A percentile compares a stretch with the other conserved stretches of the same genome.
phyloP scores from a whole-genome alignment of 2,329 filamentous ascomycete genomes.

The Plenodomus tracheiphilus region DNA sequence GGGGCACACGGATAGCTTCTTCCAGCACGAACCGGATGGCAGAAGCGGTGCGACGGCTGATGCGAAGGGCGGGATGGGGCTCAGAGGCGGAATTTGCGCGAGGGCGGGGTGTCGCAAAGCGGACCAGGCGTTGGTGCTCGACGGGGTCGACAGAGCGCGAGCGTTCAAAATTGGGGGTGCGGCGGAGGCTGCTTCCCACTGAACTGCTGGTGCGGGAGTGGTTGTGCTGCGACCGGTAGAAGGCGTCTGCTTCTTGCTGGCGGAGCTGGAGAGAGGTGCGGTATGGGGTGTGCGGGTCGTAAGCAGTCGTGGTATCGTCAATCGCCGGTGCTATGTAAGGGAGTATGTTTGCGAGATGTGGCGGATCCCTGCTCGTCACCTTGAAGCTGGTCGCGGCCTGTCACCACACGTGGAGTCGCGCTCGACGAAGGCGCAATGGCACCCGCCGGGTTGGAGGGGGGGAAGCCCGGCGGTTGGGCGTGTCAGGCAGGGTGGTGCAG shows the following conservation, averaged over 20 bases:
- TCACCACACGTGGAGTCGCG: conserved; percentile 11
- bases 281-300: conserved; percentile 37
- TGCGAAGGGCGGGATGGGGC: conserved; percentile 63
- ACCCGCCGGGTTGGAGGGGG: conserved; percentile 22
- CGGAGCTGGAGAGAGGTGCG: conserved; percentile 47
- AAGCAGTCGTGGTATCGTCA: conserved; percentile 45
- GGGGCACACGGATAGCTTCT: conserved; percentile 81
- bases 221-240: conserved; percentile 39
- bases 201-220: conserved; percentile 56
- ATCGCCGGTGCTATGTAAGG: conserved; percentile 20
- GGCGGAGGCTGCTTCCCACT: conserved; percentile 58
- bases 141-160: conserved; percentile 51
- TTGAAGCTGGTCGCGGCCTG: conserved; percentile 19
- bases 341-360: conserved; percentile 34
- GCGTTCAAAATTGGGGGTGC: conserved; percentile 56
- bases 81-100: conserved; percentile 37
- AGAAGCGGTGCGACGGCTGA: conserved; percentile 83
- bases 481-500: conserved; percentile 13
- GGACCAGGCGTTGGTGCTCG: conserved; percentile 37
- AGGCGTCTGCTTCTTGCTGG: conserved; percentile 46
- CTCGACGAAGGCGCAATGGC: conserved; percentile 22
- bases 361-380: conserved; percentile 32
- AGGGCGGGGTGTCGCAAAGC: conserved; percentile 38
- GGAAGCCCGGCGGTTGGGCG: conserved; percentile 19
- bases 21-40: conserved; percentile 92